phyloP scores from a whole-genome alignment of 2,329 filamentous ascomycete genomes.

The Curvularia eragrostidis region DNA sequence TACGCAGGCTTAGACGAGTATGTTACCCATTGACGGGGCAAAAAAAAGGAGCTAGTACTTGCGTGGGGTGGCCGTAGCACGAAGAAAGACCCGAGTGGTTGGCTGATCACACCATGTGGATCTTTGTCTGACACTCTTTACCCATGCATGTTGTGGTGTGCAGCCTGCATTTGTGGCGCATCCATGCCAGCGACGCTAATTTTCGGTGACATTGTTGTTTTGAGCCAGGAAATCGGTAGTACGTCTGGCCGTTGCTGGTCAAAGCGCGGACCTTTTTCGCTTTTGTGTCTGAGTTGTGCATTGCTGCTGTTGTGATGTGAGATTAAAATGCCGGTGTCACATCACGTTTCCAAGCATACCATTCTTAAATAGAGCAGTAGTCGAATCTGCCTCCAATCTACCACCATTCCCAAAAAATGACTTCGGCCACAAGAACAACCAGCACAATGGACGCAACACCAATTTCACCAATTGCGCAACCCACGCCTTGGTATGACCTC shows the following conservation, averaged over 20 bases:
- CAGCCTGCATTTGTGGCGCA: slow-evolving; percentile 9
- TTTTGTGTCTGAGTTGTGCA: slow-evolving; percentile 15
- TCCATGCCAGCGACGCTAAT: slow-evolving; percentile 20
- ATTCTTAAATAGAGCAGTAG: slow-evolving; percentile 1
- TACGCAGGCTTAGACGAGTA: slow-evolving; percentile 37
- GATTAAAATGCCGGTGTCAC: slow-evolving; percentile 11
- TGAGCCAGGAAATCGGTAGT: slow-evolving; percentile 15
- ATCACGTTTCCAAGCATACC: slow-evolving; percentile 9
- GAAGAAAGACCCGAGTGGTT: slow-evolving; percentile 30
- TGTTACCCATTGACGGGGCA: slow-evolving; percentile 19
- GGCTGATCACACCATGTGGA: slow-evolving; percentile 35
- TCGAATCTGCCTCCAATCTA: background rate
- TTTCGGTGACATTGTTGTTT: slow-evolving; percentile 30
- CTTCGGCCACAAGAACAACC: slow-evolving; percentile 25
- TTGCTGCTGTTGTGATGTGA: slow-evolving; percentile 8
- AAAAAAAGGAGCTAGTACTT: slow-evolving; percentile 7
- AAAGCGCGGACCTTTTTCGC: slow-evolving; percentile 23
- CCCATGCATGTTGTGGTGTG: slow-evolving; percentile 27
- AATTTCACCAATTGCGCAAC: slow-evolving; percentile 21
- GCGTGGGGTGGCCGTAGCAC: slow-evolving; percentile 10
- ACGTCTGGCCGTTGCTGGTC: slow-evolving; percentile 15
- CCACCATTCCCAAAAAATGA: slow-evolving; percentile 26
- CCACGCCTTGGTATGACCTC: slow-evolving; percentile 37
- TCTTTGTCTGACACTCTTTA: slow-evolving; percentile 22
- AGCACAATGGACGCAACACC: slow-evolving; percentile 20